Conservation (phyloP, 345 rosid species). For the Viola odorata region DNA sequence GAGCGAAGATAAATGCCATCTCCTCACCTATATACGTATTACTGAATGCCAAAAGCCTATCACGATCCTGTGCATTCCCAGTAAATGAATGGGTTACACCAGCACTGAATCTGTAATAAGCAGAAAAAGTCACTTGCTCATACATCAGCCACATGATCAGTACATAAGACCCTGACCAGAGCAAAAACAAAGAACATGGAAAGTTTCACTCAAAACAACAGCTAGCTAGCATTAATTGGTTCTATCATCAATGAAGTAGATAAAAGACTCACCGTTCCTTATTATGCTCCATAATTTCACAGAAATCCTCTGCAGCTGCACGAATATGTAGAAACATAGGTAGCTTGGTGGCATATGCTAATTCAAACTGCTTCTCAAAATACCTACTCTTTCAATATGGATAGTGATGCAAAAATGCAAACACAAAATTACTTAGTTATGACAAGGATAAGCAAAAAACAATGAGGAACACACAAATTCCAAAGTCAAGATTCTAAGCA, state of each 20-base stretch:
- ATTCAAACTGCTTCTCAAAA: conserved; percentile 94
- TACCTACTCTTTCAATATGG: conserved; percentile 39
- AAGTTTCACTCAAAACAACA: neutral
- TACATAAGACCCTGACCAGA: neutral
- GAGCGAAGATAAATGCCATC: neutral
- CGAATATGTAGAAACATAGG: conserved; percentile 99
- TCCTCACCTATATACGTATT: conserved; percentile 67
- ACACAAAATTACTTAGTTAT: neutral
- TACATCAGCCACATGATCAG: neutral
- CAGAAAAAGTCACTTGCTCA: neutral
- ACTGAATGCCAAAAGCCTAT: conserved; percentile 67
- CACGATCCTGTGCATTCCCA: conserved; percentile 62
- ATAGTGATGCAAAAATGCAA: neutral
- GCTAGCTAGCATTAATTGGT: neutral
- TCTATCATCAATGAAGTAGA: neutral
- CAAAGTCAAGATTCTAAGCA: conserved; percentile 12
- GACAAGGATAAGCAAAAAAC: neutral
- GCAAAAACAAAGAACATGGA: neutral
- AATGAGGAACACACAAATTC: neutral
- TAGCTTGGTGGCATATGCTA: conserved; percentile 79
- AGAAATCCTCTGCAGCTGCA: conserved; percentile 86
- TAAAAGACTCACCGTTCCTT: conserved; percentile 50
- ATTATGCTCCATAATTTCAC: conserved; percentile 66
- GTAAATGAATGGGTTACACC: conserved; percentile 96
- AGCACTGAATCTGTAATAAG: conserved; percentile 53